Conservation (phyloP, 1,284 basidiomycete genomes). For the Phylloporus sp. region DNA sequence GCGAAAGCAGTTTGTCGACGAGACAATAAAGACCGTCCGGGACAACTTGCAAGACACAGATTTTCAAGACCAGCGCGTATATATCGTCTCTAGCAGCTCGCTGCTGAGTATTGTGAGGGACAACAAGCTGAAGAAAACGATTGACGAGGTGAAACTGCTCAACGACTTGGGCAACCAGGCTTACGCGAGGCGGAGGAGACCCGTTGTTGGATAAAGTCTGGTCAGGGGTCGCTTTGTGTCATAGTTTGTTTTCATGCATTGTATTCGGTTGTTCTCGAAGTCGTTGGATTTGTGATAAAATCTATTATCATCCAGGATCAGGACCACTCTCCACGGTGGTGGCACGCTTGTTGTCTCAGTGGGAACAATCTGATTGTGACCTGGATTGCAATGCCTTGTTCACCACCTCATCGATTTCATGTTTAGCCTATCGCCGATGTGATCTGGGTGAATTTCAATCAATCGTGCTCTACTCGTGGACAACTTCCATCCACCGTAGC, state of each 20-base stretch:
- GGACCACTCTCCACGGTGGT: too few species aligned
- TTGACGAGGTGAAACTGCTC: conserved; percentile 30
- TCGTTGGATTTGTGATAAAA: too few species aligned
- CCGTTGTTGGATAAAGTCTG: neutral
- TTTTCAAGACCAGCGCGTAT: conserved; percentile 30
- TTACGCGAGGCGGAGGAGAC: conserved; percentile 14
- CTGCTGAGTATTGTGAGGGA: conserved; percentile 21
- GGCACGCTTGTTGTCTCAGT: too few species aligned
- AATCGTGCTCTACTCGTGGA: neutral
- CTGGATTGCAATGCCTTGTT: neutral
- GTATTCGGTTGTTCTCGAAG: neutral
- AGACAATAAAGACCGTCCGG: conserved; percentile 22
- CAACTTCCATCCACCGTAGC: neutral
- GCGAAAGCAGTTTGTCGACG: conserved; percentile 24
- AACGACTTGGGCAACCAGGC: conserved; percentile 24
- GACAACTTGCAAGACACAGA: conserved; percentile 24
- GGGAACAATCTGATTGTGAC: too few species aligned
- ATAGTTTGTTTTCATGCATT: neutral
- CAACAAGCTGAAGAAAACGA: conserved; percentile 26
- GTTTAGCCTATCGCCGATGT: neutral
- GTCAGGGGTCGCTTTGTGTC: neutral
- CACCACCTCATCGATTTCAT: neutral
- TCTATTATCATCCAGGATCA: too few species aligned
- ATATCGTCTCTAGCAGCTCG: conserved; percentile 27
- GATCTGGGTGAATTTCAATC: neutral